phyloP scores from a whole-genome alignment of 805 yeast species.

The Saturnispora halmiae region DNA sequence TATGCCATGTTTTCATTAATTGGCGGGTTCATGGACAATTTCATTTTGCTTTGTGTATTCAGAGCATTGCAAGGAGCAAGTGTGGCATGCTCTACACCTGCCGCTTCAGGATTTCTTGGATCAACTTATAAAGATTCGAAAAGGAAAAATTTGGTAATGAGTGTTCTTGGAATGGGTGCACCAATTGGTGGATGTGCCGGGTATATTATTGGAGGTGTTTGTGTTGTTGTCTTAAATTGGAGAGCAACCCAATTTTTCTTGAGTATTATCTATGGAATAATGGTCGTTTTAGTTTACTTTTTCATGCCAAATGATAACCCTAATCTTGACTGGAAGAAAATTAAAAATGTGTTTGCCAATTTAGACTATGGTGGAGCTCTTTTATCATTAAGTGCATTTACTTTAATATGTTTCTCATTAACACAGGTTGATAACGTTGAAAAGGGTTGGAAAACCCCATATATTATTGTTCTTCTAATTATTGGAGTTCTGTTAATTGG shows the following conservation, averaged over 20 bases:
- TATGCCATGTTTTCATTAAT: slow-evolving; percentile 29
- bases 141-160: slow-evolving; percentile 36
- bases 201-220: slow-evolving; percentile 36
- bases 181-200: slow-evolving; percentile 40
- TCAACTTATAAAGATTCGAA: slow-evolving; percentile 32
- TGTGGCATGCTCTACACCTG: slow-evolving; percentile 38
- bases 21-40: slow-evolving; percentile 32
- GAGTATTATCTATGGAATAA: slow-evolving; percentile 30
- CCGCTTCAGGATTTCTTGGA: slow-evolving; percentile 40
- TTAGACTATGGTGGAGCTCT: slow-evolving; percentile 38
- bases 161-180: slow-evolving; percentile 38
- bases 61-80: slow-evolving; percentile 38
- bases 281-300: slow-evolving; percentile 19
- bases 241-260: slow-evolving; percentile 34
- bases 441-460: slow-evolving; percentile 38
- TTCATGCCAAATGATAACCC: slow-evolving; percentile 31
- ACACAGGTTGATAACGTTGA: slow-evolving; percentile 35
- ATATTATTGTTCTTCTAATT: slow-evolving; percentile 36
- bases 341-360: slow-evolving; percentile 19
- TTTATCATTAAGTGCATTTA: slow-evolving; percentile 32
- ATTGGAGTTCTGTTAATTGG: slow-evolving; percentile 31
- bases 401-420: slow-evolving; percentile 35
- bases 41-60: slow-evolving; percentile 31
- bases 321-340: slow-evolving; percentile 21
- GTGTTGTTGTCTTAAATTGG: slow-evolving; percentile 34